phyloP scores from a whole-genome alignment of 352 stramenopile species.

The Pythium periplocum region DNA sequence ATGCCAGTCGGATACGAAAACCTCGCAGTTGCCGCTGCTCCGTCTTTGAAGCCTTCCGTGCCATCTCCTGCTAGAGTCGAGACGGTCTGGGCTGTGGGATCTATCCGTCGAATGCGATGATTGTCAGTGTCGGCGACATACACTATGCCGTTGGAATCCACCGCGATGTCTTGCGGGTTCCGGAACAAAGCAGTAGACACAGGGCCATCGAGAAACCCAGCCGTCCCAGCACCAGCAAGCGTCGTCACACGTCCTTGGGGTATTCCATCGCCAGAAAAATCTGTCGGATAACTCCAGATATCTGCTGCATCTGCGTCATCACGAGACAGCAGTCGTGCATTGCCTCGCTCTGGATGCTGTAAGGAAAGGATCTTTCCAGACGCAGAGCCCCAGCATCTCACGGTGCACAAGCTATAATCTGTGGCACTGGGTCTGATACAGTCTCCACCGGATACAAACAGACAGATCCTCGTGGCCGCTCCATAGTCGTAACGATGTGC shows the following conservation, averaged over 20 bases:
- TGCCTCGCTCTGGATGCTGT: constrained; percentile 30
- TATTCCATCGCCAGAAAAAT: constrained; percentile 40
- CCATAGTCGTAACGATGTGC: constrained; percentile 92
- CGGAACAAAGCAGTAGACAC: constrained; percentile 75
- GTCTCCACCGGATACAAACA: constrained; percentile 83
- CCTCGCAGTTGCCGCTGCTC: constrained; percentile 26
- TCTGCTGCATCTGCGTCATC: constrained; percentile 50
- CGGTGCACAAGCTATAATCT: constrained; percentile 86
- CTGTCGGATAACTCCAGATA: constrained; percentile 50
- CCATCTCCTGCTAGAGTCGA: constrained; percentile 56
- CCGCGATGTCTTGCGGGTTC: constrained; percentile 86
- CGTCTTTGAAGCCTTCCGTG: constrained; percentile 39
- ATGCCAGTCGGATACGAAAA: constrained; percentile 74
- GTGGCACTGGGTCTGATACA: constrained; percentile 75
- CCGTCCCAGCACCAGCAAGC: constrained; percentile 76
- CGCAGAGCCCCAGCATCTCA: constrained; percentile 89
- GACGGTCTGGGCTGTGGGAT: constrained; percentile 35
- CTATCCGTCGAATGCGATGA: constrained; percentile 87
- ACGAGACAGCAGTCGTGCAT: constrained; percentile 11
- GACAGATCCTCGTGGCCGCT: constrained; percentile 72
- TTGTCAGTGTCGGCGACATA: constrained; percentile 96
- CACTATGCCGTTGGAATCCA: constrained; percentile 88
- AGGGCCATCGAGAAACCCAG: constrained; percentile 78
- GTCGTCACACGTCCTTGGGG: constrained; percentile 89
- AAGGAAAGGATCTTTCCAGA: constrained; percentile 30